Conservation (phyloP, 2,329 filamentous ascomycete species). For the Byssochlamys sp. region DNA sequence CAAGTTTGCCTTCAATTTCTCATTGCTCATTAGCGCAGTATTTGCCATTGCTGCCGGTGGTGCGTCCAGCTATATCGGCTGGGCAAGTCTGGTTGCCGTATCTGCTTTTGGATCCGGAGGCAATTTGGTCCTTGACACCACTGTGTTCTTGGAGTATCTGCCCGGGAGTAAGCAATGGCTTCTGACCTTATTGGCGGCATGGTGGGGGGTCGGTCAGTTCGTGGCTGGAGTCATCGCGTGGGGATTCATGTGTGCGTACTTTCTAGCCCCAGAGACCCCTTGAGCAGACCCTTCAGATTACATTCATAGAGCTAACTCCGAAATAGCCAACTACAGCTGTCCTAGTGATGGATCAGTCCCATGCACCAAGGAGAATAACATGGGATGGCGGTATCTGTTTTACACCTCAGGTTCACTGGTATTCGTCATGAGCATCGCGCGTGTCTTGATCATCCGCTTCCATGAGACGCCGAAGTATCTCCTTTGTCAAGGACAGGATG, state of each 20-base stretch:
- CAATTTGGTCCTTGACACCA: conserved; percentile 55
- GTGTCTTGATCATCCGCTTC: conserved; percentile 46
- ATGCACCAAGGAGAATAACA: conserved; percentile 45
- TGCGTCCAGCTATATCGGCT: conserved; percentile 55
- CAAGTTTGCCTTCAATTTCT: conserved; percentile 59
- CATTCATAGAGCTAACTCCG: not conserved
- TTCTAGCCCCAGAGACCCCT: conserved; percentile 14
- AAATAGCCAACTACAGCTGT: conserved; percentile 23
- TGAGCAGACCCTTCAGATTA: not conserved
- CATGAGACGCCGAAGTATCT: conserved; percentile 51
- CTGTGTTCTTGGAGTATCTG: conserved; percentile 50
- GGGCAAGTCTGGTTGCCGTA: conserved; percentile 55
- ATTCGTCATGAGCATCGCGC: conserved; percentile 44
- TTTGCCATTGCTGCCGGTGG: conserved; percentile 58
- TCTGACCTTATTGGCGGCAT: conserved; percentile 23
- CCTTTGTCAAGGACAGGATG: conserved; percentile 45
- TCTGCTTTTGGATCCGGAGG: conserved; percentile 56
- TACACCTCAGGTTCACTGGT: conserved; percentile 45
- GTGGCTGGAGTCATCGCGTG: conserved; percentile 47
- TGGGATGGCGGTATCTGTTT: conserved; percentile 51
- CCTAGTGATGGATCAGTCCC: conserved; percentile 37
- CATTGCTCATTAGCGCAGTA: conserved; percentile 52
- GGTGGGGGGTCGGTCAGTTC: conserved; percentile 40
- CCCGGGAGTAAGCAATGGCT: conserved; percentile 55
- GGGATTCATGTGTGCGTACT: conserved; percentile 28